Base-by-base conservation (phyloP, 108 stramenopile genomes). In the Skeletonema potamos region DNA sequence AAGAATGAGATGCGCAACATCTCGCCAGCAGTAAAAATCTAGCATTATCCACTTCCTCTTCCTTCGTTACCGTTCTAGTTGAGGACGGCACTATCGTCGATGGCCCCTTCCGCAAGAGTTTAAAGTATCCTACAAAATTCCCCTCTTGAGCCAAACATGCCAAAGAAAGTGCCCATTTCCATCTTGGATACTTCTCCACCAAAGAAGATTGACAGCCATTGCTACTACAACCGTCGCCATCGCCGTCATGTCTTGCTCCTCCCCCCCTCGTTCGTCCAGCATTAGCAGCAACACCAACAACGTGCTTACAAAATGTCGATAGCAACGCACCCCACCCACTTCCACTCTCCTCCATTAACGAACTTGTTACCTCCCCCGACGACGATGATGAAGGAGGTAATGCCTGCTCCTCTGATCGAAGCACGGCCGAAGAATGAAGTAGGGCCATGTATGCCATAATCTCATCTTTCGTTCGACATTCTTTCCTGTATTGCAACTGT, bases 121-220 rank as follows among this genome's bases (percentile, higher is more conserved):
- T 6, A 54, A 83, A 83, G 17, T 79, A 73, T 0, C 71, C 66
- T 43, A 75, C 68, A 68, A 64, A 77, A 37, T 83, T 79, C 4
- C 82, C 82, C n/a, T 74, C 39, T 58, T 79, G 77, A 10, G 63
- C 68, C 9, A 67, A 33, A 51, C 66, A 66, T 17, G 82, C 77
- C 26, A 83, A 26, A 13, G 79, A 68, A 7, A 83, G n/a, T 24
- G 82, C 70, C 77, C 81, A 82, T 68, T 78, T 78, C 81, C 81
- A 82, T 24, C 73, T 34, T 33, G 77, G 81, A 61, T 69, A 78
- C 27, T 69, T 66, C 7, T 70, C 18, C 33, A 43, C 72, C n/a
- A 60, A 18, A 27, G 56, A 48, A 1, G 10, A 3, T 34, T 41
- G 13, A 10, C 13, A 15, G 13, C 1, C 6, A 6, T 32, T 32